Percentiles rank a stretch among this genome's conserved stretches.
phyloP scores from a whole-genome alignment of 2,329 filamentous ascomycete species.

The Colletotrichum sp. region DNA sequence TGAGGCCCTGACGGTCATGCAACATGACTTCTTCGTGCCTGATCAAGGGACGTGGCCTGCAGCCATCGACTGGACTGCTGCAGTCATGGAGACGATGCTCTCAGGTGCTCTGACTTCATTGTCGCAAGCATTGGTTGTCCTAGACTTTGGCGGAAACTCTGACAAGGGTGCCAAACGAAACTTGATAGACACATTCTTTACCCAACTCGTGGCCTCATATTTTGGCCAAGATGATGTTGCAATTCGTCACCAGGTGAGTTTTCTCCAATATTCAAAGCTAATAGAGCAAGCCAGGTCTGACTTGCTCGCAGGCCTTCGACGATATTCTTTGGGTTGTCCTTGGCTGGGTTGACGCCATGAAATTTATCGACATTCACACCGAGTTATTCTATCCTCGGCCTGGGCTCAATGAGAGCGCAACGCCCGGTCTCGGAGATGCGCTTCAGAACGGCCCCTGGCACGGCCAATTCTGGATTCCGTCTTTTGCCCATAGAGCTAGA shows the following conservation, averaged over 20 bases:
- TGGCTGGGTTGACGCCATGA: slow-evolving; percentile 84
- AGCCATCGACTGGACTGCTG: slow-evolving; percentile 92
- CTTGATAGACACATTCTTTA: slow-evolving; percentile 82
- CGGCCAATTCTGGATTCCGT: slow-evolving; percentile 74
- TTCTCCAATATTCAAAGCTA: background rate
- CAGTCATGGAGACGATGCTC: slow-evolving; percentile 81
- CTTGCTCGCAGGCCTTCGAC: slow-evolving; percentile 73
- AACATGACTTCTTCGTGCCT: slow-evolving; percentile 76
- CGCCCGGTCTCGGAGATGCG: slow-evolving; percentile 30
- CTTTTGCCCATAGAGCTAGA: slow-evolving; percentile 82
- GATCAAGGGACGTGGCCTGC: slow-evolving; percentile 84
- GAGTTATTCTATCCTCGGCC: slow-evolving; percentile 59
- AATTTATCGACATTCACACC: slow-evolving; percentile 76
- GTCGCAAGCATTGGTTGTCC: slow-evolving; percentile 58
- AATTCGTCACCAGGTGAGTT: slow-evolving; percentile 63
- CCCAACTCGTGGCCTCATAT: slow-evolving; percentile 78
- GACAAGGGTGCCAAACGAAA: slow-evolving; percentile 69
- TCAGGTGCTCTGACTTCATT: slow-evolving; percentile 76
- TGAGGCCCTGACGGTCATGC: slow-evolving; percentile 75
- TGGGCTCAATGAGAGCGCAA: slow-evolving; percentile 25
- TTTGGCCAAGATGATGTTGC: slow-evolving; percentile 83
- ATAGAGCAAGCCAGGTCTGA: background rate
- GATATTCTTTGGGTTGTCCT: slow-evolving; percentile 97
- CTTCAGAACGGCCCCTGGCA: slow-evolving; percentile 67
- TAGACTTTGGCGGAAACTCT: slow-evolving; percentile 36